Evolutionary conservation across 108 stramenopile genomes (phyloP), one percentile per base, ranked within the genome.

Genomic region (Cyclotella choctawhatcheeana): DNA sequence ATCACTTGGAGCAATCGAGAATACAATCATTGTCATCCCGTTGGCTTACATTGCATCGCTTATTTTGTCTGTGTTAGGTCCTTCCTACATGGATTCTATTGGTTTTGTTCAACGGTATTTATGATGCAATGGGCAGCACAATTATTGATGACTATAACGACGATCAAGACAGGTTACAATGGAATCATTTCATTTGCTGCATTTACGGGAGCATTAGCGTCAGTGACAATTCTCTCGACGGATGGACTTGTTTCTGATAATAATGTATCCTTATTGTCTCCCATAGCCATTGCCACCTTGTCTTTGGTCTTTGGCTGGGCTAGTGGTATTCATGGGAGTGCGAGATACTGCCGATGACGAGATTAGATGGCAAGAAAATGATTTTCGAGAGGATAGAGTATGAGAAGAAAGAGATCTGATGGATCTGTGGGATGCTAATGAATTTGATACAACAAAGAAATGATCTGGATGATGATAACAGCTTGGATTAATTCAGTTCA

Each of bases 61-160:
- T 21, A 29, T 69, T 27, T 54, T 26, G 1, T 33, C 55, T 22
- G 53, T 40, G 16, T 44, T 69, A 0, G 24, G 43, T 26, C 67
- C 67, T 30, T n/a, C 17, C 44, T 2, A 69, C 67, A 14, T 69
- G 67, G 67, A 34, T 16, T 20, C 22, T 69, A 25, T 30, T 69
- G 18, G 40, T 18, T 56, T 37, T 17, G 0, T 69, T 69, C 54
- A 56, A 56, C 20, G 53, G 35, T 6, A 17, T 29, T 14, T 69
- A 69, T 32, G 37, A 56, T 56, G 12, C 67, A 37, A 10, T 69
- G 7, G 54, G 40, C 10, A 56, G 25, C 27, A 40, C 37, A 6
- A 56, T 69, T 30, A 69, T 69, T 53, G n/a, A 69, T 24, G 67
- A 56, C 55, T 55, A 56, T 17, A 55, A 69, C 27, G 43, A 44